Conservation (phyloP, 768 basidiomycete species). For the Leccinum longicurvipes region DNA sequence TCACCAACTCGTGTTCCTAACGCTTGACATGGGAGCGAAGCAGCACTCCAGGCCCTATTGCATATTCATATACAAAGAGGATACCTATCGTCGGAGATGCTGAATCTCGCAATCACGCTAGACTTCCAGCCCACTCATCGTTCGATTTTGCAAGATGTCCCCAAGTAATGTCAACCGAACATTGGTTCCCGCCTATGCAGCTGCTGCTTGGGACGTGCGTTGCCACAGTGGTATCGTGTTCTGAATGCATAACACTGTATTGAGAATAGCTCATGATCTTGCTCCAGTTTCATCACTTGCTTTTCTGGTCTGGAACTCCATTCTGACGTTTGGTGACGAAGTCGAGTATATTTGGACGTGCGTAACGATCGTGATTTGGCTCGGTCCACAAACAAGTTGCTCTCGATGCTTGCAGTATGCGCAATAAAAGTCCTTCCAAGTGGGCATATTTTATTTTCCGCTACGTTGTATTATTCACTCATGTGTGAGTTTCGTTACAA, state of each 20-base stretch:
- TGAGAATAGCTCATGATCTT: neutral
- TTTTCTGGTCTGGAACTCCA: slow-evolving; percentile 11
- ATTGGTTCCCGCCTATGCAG: neutral
- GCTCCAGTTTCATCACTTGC: slow-evolving; percentile 10
- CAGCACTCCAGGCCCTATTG: neutral
- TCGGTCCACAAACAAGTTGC: neutral
- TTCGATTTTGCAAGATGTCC: neutral
- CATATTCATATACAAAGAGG: neutral
- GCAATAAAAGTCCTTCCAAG: slow-evolving; percentile 18
- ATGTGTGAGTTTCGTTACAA: neutral
- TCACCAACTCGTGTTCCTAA: neutral
- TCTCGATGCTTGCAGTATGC: slow-evolving; percentile 16
- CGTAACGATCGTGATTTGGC: neutral
- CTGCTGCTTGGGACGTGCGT: neutral
- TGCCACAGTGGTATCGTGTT: neutral
- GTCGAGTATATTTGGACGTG: slow-evolving; percentile 18
- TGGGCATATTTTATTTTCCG: slow-evolving; percentile 29
- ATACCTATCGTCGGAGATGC: neutral
- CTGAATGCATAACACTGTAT: neutral
- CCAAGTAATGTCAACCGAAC: neutral
- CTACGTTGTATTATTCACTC: slow-evolving; percentile 17
- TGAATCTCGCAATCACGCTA: neutral
- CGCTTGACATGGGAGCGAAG: neutral
- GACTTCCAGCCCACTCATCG: neutral
- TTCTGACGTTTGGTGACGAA: slow-evolving; percentile 18